These are phyloP conservation scores for Colletotrichum eremochloae DNA, from an alignment of 2,329 filamentous ascomycete species.

Conservation along the genomic window DNA sequence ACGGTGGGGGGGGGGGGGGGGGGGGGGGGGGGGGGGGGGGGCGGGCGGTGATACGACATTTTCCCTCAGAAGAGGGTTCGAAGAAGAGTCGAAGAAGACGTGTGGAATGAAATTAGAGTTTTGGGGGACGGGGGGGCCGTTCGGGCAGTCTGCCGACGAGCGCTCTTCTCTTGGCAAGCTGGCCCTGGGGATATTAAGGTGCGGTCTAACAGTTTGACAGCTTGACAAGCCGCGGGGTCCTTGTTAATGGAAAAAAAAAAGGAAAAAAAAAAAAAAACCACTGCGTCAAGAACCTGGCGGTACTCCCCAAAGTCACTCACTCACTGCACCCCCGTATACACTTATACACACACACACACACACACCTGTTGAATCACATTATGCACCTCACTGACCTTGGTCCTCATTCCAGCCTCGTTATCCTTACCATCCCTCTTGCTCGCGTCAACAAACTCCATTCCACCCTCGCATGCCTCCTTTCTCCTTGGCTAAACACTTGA, in stretches of 20 bases:
- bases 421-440: neutral
- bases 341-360: neutral
- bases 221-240: slow-evolving; percentile 20
- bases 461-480: neutral
- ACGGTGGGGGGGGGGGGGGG: neutral
- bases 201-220: slow-evolving; percentile 8
- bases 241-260: neutral
- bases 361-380: neutral
- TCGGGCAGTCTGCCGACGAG: neutral
- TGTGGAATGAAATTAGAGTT: neutral
- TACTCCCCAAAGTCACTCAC: neutral
- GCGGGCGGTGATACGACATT: neutral
- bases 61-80: neutral
- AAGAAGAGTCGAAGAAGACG: neutral
- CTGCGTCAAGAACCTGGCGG: neutral
- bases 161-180: neutral
- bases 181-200: neutral
- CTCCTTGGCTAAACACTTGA: neutral
- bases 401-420: neutral
- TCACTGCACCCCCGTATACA: neutral
- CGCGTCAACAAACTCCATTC: neutral
- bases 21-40: too few species aligned
- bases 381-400: neutral
- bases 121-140: neutral
- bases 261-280: neutral